Percentiles rank a stretch among this genome's conserved stretches.
phyloP scores from a whole-genome alignment of 1,284 basidiomycete species.

The Caloboletus inedulis region DNA sequence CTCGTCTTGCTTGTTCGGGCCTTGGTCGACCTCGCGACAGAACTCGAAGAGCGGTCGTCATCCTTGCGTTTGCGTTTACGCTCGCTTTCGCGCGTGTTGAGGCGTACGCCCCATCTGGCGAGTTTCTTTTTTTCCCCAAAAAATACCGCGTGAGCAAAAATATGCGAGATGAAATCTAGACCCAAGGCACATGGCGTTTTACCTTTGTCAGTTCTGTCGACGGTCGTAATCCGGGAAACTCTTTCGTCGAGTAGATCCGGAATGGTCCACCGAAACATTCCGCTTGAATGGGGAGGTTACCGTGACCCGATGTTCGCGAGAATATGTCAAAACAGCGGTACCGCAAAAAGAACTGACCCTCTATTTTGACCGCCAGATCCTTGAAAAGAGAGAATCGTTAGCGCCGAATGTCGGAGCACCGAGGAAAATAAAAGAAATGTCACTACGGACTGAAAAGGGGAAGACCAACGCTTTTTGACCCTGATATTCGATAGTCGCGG shows the following conservation, averaged over 20 bases:
- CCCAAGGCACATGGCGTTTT: background rate
- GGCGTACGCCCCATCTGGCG: slow-evolving; percentile 63
- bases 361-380: slow-evolving; percentile 59
- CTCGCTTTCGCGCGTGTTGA: slow-evolving; percentile 69
- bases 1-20: slow-evolving; percentile 16
- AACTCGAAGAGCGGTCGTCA: slow-evolving; percentile 18
- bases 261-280: slow-evolving; percentile 69
- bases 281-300: slow-evolving; percentile 54
- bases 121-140: slow-evolving; percentile 50
- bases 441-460: slow-evolving; percentile 60
- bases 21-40: slow-evolving; percentile 5
- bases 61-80: slow-evolving; percentile 55
- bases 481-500: slow-evolving; percentile 54
- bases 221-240: slow-evolving; percentile 69
- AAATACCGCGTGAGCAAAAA: slow-evolving; percentile 2
- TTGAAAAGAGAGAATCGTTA: slow-evolving; percentile 10
- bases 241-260: slow-evolving; percentile 74
- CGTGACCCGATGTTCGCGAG: slow-evolving; percentile 34
- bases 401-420: background rate
- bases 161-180: background rate
- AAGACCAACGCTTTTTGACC: slow-evolving; percentile 64
- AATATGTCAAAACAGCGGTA: slow-evolving; percentile 69
- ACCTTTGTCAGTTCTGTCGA: slow-evolving; percentile 78
- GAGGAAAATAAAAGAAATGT: slow-evolving; percentile 1
- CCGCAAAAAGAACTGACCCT: slow-evolving; percentile 63